phyloP scores from a whole-genome alignment of 2,329 filamentous ascomycete species.

The Colletotrichum tabaci region DNA sequence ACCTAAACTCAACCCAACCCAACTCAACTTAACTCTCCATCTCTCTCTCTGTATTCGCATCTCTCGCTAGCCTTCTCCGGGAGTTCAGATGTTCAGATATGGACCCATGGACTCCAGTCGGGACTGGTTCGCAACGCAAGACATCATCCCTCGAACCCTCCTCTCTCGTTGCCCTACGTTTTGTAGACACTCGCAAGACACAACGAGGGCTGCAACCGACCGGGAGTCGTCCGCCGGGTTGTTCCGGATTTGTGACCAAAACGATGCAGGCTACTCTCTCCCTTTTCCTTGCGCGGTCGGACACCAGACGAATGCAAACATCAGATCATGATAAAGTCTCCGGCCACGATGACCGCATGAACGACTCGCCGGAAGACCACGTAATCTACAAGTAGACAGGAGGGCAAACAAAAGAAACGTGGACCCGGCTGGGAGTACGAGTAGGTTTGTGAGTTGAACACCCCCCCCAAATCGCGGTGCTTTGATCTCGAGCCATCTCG shows the following conservation, averaged over 20 bases:
- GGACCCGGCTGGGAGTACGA: background rate
- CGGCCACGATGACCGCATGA: background rate
- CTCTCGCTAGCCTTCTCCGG: background rate
- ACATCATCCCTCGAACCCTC: background rate
- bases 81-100: slow-evolving; percentile 28
- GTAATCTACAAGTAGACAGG: background rate
- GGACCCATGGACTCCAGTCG: background rate
- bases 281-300: background rate
- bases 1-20: slow-evolving; percentile 13
- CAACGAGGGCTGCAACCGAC: background rate
- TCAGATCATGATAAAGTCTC: background rate
- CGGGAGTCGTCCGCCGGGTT: background rate
- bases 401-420: background rate
- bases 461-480: background rate
- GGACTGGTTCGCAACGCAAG: background rate
- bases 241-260: slow-evolving; percentile 8
- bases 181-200: slow-evolving; percentile 22
- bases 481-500: slow-evolving; percentile 14
- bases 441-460: too few relatives aligned
- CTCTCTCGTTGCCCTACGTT: slow-evolving; percentile 6
- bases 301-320: background rate
- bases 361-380: background rate
- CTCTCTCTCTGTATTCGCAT: too few relatives aligned
- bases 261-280: background rate
- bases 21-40: background rate